Evolutionary conservation across 352 stramenopile species (phyloP).

Genomic region (Phytophthora cryptogea): DNA sequence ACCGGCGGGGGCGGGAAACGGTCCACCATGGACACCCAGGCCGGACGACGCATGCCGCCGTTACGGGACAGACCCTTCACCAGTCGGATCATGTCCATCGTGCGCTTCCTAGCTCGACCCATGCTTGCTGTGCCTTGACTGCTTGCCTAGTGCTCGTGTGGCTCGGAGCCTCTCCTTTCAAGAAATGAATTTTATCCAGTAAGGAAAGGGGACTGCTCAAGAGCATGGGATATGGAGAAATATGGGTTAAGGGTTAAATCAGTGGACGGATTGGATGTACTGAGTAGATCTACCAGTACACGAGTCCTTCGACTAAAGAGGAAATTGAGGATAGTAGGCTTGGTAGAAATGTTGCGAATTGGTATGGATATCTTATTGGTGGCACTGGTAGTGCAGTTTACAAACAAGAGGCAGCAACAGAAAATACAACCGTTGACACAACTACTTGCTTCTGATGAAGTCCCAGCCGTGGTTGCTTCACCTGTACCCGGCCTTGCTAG

Average conservation of each 20-base stretch:
- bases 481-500: constrained; percentile 45
- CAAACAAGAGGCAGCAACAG: constrained; percentile 11
- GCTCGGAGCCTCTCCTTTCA: constrained; percentile 18
- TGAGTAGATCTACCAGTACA: too few relatives aligned
- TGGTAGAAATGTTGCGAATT: too few relatives aligned
- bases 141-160: constrained; percentile 3
- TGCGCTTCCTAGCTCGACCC: constrained; percentile 76
- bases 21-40: constrained; percentile 77
- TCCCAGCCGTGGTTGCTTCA: constrained; percentile 17
- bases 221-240: too few relatives aligned
- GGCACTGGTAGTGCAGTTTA: too few relatives aligned
- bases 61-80: constrained; percentile 82
- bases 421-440: too few relatives aligned
- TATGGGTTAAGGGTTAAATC: too few relatives aligned
- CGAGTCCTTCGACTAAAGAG: too few relatives aligned
- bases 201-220: too few relatives aligned
- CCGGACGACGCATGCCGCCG: constrained; percentile 72
- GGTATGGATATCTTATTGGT: too few relatives aligned
- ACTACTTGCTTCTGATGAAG: constrained; percentile 4
- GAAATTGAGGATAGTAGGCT: too few relatives aligned
- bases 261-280: too few relatives aligned
- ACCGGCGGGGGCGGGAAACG: constrained; percentile 77
- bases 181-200: not conserved
- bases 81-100: constrained; percentile 80
- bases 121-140: constrained; percentile 39